phyloP scores from a whole-genome alignment of 164 flowering plant species.

The Umbellularia californica region DNA sequence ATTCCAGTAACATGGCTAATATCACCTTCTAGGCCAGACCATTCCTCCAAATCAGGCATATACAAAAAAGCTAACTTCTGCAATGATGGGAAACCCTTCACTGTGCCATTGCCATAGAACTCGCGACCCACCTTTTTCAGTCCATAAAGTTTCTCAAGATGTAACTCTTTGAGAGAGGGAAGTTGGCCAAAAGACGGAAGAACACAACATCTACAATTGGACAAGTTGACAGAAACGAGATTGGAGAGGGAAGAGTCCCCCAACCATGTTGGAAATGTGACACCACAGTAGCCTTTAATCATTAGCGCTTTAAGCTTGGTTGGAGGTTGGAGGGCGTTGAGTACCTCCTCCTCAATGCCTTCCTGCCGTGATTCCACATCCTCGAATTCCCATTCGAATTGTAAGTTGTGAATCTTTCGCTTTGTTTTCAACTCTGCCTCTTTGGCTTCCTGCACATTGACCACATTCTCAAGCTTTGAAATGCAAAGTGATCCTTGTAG shows the following conservation, averaged over 20 bases:
- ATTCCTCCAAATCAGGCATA: conserved; percentile 13
- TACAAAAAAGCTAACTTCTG: neutral
- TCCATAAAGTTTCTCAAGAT: too few relatives aligned
- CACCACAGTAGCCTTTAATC: neutral
- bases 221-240: too few relatives aligned
- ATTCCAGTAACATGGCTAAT: conserved; percentile 1
- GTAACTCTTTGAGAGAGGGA: conserved; percentile 15
- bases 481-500: neutral
- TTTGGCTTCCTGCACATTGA: conserved; percentile 5
- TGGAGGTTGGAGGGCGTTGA: neutral
- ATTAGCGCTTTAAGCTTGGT: neutral
- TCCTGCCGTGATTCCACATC: neutral
- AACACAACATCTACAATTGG: neutral
- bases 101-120: too few relatives aligned
- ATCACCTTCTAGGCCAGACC: conserved; percentile 5
- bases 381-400: neutral
- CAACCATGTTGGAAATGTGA: neutral
- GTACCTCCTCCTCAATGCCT: neutral
- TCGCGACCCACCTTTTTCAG: too few relatives aligned
- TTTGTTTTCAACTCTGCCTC: conserved; percentile 4
- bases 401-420: conserved; percentile 10
- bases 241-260: too few relatives aligned
- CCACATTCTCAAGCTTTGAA: neutral
- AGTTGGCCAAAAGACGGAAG: conserved; percentile 23
- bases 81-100: too few relatives aligned